phyloP scores from a whole-genome alignment of 805 yeast genomes.

The Barnettozyma vustinii region DNA sequence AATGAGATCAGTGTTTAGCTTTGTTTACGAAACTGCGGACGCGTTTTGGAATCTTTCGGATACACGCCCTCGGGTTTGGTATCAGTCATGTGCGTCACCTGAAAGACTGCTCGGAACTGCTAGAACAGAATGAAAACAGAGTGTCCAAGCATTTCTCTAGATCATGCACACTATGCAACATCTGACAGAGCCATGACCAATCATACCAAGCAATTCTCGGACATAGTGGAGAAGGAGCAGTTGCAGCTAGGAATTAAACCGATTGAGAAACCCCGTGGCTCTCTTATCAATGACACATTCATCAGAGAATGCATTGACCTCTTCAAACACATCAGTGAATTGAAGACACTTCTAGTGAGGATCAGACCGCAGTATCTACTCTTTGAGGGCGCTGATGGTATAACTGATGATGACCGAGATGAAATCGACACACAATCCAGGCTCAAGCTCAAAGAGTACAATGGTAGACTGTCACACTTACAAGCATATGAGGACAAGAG shows the following conservation, averaged over 20 bases:
- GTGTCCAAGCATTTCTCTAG: too few species aligned
- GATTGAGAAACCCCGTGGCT: not conserved
- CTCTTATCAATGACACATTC: slow-evolving; percentile 12
- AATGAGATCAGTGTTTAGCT: not conserved
- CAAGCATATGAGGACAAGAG: slow-evolving; percentile 50
- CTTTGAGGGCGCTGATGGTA: slow-evolving; percentile 14
- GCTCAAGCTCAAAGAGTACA: slow-evolving; percentile 44
- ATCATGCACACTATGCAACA: not conserved
- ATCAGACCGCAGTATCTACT: slow-evolving; percentile 27
- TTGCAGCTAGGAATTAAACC: slow-evolving; percentile 1
- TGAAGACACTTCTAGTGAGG: slow-evolving; percentile 22
- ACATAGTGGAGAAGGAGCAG: slow-evolving; percentile 4
- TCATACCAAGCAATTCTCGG: not conserved
- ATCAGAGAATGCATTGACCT: slow-evolving; percentile 15
- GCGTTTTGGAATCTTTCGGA: not conserved
- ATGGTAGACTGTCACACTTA: slow-evolving; percentile 43
- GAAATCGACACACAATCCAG: slow-evolving; percentile 51
- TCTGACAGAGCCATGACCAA: not conserved
- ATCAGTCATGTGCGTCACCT: not conserved
- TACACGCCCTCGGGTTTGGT: not conserved
- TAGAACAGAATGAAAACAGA: too few species aligned
- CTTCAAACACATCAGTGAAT: slow-evolving; percentile 23
- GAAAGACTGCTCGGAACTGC: not conserved
- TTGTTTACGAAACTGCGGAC: not conserved
- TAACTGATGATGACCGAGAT: slow-evolving; percentile 46